Evolutionary conservation across 2,329 filamentous ascomycete species (phyloP), one percentile per base, ranked within the genome.

Genomic region (Alternaria incomplexa): DNA sequence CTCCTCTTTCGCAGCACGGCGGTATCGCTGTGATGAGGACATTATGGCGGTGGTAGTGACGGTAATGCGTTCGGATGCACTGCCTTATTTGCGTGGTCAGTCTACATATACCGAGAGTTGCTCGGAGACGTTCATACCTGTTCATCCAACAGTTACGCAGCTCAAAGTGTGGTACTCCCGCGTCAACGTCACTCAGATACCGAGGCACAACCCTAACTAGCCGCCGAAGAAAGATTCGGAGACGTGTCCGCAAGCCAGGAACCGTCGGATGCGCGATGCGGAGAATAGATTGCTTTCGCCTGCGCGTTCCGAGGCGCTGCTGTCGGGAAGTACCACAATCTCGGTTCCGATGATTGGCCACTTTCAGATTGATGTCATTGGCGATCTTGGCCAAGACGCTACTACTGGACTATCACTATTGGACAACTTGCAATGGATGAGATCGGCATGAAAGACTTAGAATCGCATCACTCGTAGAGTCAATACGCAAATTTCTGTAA

Each of bases 21-120:
- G 71, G 58, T 74, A 70, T 22, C 72, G 72, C 47, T 69, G 62
- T 40, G 71, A 47, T 17, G 69, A 66, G 23, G 71, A 65, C 72
- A 74, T 74, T 64, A 51, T 61, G 57, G 5, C 26, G 32, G 45
- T 54, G 17, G 22, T 58, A 12, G 23, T 25, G 15, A 17, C n/a
- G 56, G n/a, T 17, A n/a, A 40, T 40, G 9, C 23, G 20, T 36
- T 40, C 20, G 13, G 13, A n/a, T n/a, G 22, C 23, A 36, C 48
- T 52, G 9, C 20, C 22, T 52, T 9, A 52, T n/a, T 23, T 20
- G 28, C 20, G 28, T 40, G 13, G 28, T 52, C 20, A 52, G 30
- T 40, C 48, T 52, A n/a, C 30, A 52, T 22, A 30, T 36, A 36
- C 20, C 9, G n/a, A 23, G 30, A 51, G 13, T 36, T 36, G 20